These are phyloP conservation scores for Fusarium euwallaceae DNA, from an alignment of 2,329 filamentous ascomycete species.

Conservation along the genomic window DNA sequence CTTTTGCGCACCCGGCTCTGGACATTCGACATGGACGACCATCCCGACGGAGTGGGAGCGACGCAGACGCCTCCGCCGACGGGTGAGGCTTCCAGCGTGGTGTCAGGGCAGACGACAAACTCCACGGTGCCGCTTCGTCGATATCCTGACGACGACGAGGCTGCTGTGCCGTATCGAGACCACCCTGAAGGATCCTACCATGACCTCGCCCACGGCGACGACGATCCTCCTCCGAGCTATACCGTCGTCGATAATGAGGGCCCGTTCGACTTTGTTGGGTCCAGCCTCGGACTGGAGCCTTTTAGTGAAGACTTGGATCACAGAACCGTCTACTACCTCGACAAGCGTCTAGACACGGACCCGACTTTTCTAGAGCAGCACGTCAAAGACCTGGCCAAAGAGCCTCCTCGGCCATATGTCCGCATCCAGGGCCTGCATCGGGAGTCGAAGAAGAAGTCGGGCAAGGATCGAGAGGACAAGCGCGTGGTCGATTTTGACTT, in stretches of 20 bases:
- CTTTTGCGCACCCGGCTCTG: neutral
- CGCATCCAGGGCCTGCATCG: slow-evolving; percentile 67
- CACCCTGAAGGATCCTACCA: slow-evolving; percentile 14
- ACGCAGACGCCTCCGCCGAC: slow-evolving; percentile 27
- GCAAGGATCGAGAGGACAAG: slow-evolving; percentile 61
- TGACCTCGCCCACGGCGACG: slow-evolving; percentile 7
- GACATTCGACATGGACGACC: slow-evolving; percentile 22
- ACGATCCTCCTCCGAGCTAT: slow-evolving; percentile 38
- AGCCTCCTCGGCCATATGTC: slow-evolving; percentile 67
- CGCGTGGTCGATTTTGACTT: slow-evolving; percentile 71
- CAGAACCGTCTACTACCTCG: slow-evolving; percentile 59
- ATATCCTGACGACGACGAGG: slow-evolving; percentile 36
- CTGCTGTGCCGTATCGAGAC: slow-evolving; percentile 26
- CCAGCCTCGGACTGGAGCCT: slow-evolving; percentile 41
- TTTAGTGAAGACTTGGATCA: slow-evolving; percentile 50
- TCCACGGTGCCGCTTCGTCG: slow-evolving; percentile 37
- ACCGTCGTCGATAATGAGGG: slow-evolving; percentile 37
- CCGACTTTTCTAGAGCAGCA: slow-evolving; percentile 59
- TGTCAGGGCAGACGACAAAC: slow-evolving; percentile 27
- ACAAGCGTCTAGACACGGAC: slow-evolving; percentile 60
- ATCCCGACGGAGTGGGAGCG: slow-evolving; percentile 5
- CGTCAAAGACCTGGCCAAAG: slow-evolving; percentile 57
- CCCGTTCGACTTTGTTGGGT: slow-evolving; percentile 30
- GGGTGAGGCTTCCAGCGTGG: slow-evolving; percentile 25
- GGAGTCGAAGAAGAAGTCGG: slow-evolving; percentile 58